These are phyloP conservation scores for Candida oleophila DNA, from an alignment of 805 yeast species.

Conservation along the genomic window DNA sequence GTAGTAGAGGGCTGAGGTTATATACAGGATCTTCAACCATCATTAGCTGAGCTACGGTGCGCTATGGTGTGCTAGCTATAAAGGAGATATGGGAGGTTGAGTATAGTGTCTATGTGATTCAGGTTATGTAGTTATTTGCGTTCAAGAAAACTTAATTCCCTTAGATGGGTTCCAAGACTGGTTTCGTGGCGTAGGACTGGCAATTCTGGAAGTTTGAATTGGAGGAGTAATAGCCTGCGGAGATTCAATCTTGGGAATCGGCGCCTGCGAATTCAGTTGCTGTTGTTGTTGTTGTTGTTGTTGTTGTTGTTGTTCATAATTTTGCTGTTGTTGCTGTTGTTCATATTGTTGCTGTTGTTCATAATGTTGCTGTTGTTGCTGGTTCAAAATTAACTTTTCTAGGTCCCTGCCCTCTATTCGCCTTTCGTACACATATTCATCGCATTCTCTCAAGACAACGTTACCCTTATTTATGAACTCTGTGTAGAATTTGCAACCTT, in stretches of 20 bases:
- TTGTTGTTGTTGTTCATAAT: neutral
- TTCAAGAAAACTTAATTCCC: constrained; percentile 15
- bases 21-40: neutral
- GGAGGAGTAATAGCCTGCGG: neutral
- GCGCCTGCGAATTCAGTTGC: neutral
- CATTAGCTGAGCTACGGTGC: no score
- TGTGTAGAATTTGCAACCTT: constrained; percentile 70
- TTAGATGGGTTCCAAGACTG: constrained; percentile 15
- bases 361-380: neutral
- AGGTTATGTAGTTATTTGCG: neutral
- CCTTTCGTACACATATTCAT: constrained; percentile 49
- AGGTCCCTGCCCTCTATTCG: constrained; percentile 53
- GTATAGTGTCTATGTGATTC: neutral
- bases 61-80: no score
- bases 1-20: no score
- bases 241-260: neutral
- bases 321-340: neutral
- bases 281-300: neutral
- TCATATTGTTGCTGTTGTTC: neutral
- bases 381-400: constrained; percentile 25
- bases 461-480: constrained; percentile 52
- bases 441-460: constrained; percentile 47
- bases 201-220: neutral
- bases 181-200: neutral
- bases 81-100: no score